These are phyloP conservation scores for Petasospora rhodanensis DNA, from an alignment of 1,139 yeast species.

Conservation along the genomic window DNA sequence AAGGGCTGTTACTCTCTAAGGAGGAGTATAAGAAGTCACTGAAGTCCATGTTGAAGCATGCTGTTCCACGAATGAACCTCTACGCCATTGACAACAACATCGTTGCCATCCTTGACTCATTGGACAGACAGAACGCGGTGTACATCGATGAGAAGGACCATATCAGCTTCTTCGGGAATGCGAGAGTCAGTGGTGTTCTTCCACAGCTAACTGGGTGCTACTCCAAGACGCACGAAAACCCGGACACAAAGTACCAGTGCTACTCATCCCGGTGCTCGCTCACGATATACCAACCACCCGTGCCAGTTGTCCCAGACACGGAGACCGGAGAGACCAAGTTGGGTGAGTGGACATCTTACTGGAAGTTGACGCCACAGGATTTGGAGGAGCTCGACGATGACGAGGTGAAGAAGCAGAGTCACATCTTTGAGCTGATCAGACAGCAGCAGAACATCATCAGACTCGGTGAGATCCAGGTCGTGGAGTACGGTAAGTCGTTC, in stretches of 20 bases:
- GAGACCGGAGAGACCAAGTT: constrained; percentile 13
- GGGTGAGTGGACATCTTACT: constrained; percentile 72
- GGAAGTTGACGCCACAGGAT: constrained; percentile 61
- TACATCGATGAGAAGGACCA: constrained; percentile 29
- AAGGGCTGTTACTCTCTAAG: constrained; percentile 38
- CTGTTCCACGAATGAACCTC: constrained; percentile 47
- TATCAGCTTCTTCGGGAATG: constrained; percentile 21
- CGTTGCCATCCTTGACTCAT: constrained; percentile 44
- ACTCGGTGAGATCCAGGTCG: constrained; percentile 62
- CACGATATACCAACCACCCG: constrained; percentile 20
- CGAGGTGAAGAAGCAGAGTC: constrained; percentile 65
- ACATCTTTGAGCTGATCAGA: constrained; percentile 70
- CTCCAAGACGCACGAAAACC: constrained; percentile 15
- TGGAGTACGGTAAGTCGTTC: constrained; percentile 47
- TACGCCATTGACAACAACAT: constrained; percentile 56
- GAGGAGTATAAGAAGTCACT: constrained; percentile 50
- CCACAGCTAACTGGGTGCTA: constrained; percentile 23
- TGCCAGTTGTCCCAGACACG: constrained; percentile 15
- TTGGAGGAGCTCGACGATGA: constrained; percentile 49
- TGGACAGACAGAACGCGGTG: constrained; percentile 45
- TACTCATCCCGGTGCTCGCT: constrained; percentile 24
- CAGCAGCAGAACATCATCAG: constrained; percentile 73
- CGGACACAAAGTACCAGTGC: constrained; percentile 16
- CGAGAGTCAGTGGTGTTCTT: constrained; percentile 22
- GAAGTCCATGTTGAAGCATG: constrained; percentile 46